Base-by-base conservation (phyloP, 2,329 filamentous ascomycete genomes). In the Amphichorda felina region DNA sequence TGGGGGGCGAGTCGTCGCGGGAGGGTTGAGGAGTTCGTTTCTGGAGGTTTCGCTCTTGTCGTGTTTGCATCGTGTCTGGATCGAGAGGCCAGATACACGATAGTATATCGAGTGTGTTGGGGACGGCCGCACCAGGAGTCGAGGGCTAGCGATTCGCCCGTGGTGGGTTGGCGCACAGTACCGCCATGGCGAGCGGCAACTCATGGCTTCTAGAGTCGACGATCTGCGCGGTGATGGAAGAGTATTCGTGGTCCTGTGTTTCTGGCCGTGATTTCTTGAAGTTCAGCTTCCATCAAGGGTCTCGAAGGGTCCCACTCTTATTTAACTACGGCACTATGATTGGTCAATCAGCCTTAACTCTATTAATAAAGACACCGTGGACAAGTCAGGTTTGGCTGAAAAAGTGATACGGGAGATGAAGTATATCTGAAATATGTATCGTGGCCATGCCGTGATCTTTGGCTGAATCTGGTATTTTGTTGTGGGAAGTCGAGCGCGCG, bases 1-100 rank as follows among this genome's bases (percentile, higher is more conserved):
- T 1, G 84, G 75, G 1, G 88, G 82, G 16, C 81, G 78, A 0
- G 85, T 91, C 32, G 75, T 74, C 8, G 61, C 50, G 0, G 86
- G 83, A 0, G 82, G 80, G 60, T 94, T 93, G 45, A 87, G 49
- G 34, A 58, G 50, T 8, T 32, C 28, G 26, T 33, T 44, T 41
- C 16, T 43, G 45, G 34, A 32, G 15, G 29, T 13, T 16, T 15
- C 16, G 28, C 4, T 14, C 13, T 30, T 8, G n/a, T 30, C 28
- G 28, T 30, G 28, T 3, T 11, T 16, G n/a, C 14, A 30, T 15
- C 28, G 28, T 14, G n/a, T 5, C 11, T 29, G 26, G 4, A 7
- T 15, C 28, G 28, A 30, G 28, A 30, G 28, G 14, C 28, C 9
- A 14, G n/a, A 8, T 4, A 14, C 16, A 10, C 21, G 21, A 10